Evolutionary conservation across 1,284 basidiomycete genomes (phyloP), one percentile per base, ranked within the genome.

Genomic region (Irpex sp.): DNA sequence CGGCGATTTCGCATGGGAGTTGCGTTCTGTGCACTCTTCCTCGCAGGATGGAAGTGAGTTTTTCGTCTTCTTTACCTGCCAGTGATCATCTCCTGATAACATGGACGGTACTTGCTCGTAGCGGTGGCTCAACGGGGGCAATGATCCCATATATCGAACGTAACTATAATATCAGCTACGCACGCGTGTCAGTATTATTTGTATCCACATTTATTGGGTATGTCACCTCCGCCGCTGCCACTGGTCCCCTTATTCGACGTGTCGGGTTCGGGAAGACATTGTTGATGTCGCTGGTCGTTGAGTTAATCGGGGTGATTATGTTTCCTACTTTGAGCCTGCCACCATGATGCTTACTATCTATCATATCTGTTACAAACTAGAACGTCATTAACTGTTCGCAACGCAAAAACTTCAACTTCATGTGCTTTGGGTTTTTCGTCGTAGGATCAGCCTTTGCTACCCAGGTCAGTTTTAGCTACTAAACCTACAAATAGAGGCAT

Each of bases 341-440:
- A 19, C 58, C 5, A 60, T 37, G 14, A 36, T 7, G 21, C n/a
- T 16, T 35, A 36, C 6, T 18, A 37, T 18, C 19, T 56, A 48
- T 6, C n/a, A 18, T 10, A 16, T 37, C 10, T 12, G 9, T 36
- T 14, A 45, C 12, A 12, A 12, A 45, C n/a, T 5, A 74, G 73
- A 74, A 73, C 49, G 65, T 72, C 54, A 72, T 73, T 62, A 73
- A 74, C 48, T 67, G 68, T 58, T 71, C 72, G 4, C 73, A 74
- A 57, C 71, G 71, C 42, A 64, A 61, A 19, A 71, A 61, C 57
- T 73, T 72, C 51, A 61, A 65, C 12, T 57, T 73, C 6, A 73
- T 73, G 73, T 72, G 72, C 60, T 71, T 74, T 57, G 73, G 71
- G 3, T 74, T 72, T 61, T 69, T 71, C 53, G 66, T 72, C 7